Conservation (phyloP, 306 rosid species). For the Parietaria judaica region DNA sequence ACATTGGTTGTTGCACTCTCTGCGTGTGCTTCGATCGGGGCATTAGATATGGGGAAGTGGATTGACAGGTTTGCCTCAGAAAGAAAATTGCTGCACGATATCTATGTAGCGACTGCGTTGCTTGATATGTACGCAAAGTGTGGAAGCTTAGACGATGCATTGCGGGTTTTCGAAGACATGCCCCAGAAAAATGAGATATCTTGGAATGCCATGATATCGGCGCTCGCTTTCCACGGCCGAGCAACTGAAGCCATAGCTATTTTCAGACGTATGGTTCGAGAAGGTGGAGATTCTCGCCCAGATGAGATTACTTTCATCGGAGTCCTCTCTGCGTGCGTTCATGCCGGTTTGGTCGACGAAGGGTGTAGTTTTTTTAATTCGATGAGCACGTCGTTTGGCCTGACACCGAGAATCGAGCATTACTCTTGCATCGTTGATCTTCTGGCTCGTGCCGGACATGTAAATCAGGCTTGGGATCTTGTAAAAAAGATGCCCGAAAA, state of each 20-base stretch:
- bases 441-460: slow-evolving; percentile 72
- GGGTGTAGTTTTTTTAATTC: slow-evolving; percentile 58
- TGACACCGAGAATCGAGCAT: slow-evolving; percentile 85
- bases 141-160: slow-evolving; percentile 72
- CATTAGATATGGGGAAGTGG: slow-evolving; percentile 70
- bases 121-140: slow-evolving; percentile 94
- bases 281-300: slow-evolving; percentile 48
- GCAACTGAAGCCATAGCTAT: slow-evolving; percentile 64
- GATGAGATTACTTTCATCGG: slow-evolving; percentile 84
- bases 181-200: slow-evolving; percentile 79
- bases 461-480: slow-evolving; percentile 79
- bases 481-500: slow-evolving; percentile 78
- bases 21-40: slow-evolving; percentile 70
- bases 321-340: slow-evolving; percentile 92
- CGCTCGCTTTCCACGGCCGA: slow-evolving; percentile 85
- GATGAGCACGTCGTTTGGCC: slow-evolving; percentile 60
- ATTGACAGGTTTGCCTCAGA: slow-evolving; percentile 56
- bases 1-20: slow-evolving; percentile 65
- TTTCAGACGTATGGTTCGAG: slow-evolving; percentile 56
- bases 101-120: slow-evolving; percentile 70
- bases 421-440: slow-evolving; percentile 93
- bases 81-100: slow-evolving; percentile 49
- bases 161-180: slow-evolving; percentile 58
- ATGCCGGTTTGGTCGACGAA: slow-evolving; percentile 65
- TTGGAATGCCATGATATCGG: slow-evolving; percentile 96